phyloP scores from a whole-genome alignment of 2,329 filamentous ascomycete genomes.

The Diaporthe sp. region DNA sequence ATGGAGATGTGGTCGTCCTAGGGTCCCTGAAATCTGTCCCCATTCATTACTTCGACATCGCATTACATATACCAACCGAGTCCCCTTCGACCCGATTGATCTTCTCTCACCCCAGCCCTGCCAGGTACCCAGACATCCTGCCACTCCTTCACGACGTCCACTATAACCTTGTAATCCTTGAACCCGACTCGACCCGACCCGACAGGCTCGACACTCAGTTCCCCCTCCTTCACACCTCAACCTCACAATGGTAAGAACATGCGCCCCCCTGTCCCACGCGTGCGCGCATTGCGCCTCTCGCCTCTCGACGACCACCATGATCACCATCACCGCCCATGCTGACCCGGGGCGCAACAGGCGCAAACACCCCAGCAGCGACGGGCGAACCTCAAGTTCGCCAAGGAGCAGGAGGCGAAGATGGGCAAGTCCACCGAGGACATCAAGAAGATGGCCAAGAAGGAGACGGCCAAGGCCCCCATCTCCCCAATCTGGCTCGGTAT shows the following conservation, averaged over 20 bases:
- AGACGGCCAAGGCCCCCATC: constrained; percentile 71
- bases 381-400: constrained; percentile 84
- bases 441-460: constrained; percentile 74
- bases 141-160: background rate
- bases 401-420: constrained; percentile 79
- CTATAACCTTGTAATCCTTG: background rate
- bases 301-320: background rate
- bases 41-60: constrained; percentile 22
- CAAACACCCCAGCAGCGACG: constrained; percentile 89
- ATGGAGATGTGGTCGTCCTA: constrained; percentile 36
- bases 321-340: background rate
- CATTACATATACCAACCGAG: constrained; percentile 21
- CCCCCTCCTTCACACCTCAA: constrained; percentile 1
- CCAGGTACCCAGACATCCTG: constrained; percentile 11
- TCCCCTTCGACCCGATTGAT: background rate
- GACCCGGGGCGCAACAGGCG: constrained; percentile 63
- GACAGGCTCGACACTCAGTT: background rate
- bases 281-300: background rate
- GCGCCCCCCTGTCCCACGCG: background rate
- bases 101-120: background rate
- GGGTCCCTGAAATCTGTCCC: constrained; percentile 47
- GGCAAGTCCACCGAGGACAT: constrained; percentile 78
- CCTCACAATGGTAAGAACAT: constrained; percentile 36
- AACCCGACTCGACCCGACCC: background rate
- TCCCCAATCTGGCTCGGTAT: constrained; percentile 75